A percentile compares a stretch with the other conserved stretches of the same genome.
Conservation (phyloP, 768 basidiomycete genomes). For the Paxillus rubicundulus region DNA sequence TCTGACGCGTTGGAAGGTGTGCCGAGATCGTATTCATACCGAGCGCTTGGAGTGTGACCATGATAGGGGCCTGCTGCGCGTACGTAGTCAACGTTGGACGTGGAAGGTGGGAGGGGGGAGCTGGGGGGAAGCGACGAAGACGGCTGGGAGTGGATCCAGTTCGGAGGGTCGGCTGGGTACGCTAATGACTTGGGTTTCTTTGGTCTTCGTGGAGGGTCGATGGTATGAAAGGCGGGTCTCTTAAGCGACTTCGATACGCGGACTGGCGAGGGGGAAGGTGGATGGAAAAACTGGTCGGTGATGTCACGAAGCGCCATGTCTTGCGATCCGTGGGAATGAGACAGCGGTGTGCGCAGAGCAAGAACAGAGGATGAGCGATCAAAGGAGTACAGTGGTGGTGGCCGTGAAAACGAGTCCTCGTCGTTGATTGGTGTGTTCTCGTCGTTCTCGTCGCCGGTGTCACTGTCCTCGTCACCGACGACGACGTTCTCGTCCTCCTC, state of each 20-base stretch:
- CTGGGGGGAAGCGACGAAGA: constrained; percentile 35
- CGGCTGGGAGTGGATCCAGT: constrained; percentile 25
- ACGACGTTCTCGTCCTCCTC: constrained; percentile 6
- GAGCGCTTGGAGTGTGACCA: constrained; percentile 5
- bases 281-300: constrained; percentile 35
- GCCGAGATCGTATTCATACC: constrained; percentile 19
- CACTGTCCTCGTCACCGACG: constrained; percentile 8
- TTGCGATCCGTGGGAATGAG: constrained; percentile 17
- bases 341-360: constrained; percentile 21
- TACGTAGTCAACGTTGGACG: constrained; percentile 11
- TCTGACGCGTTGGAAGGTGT: constrained; percentile 25
- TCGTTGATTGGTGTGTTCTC: constrained; percentile 19
- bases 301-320: constrained; percentile 30
- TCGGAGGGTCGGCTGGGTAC: constrained; percentile 31
- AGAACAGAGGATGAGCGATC: constrained; percentile 18
- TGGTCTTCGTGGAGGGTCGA: constrained; percentile 30
- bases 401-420: constrained; percentile 9
- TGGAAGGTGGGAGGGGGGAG: constrained; percentile 29
- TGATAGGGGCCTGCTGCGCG: constrained; percentile 2
- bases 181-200: constrained; percentile 32
- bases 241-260: constrained; percentile 23
- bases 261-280: constrained; percentile 30
- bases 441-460: constrained; percentile 10
- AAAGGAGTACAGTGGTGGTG: not conserved
- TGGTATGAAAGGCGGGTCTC: constrained; percentile 4